A percentile compares a stretch with the other conserved stretches of the same genome.
phyloP scores from a whole-genome alignment of 257 asterid genomes.

The Orobanche coerulescens region DNA sequence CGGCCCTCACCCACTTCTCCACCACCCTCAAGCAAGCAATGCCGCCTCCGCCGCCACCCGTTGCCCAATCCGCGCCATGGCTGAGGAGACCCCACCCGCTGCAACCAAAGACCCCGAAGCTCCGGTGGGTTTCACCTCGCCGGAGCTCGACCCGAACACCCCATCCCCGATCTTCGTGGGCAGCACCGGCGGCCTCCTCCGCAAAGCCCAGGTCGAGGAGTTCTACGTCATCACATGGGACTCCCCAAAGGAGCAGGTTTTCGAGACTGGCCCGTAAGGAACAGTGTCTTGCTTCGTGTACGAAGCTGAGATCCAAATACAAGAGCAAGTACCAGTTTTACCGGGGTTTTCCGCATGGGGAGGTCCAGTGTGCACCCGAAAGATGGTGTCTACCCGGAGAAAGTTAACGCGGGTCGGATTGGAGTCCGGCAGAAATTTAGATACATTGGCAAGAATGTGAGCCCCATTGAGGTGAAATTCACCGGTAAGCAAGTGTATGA shows the following conservation, averaged over 20 bases:
- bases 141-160: slow-evolving; percentile 81
- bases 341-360: slow-evolving; percentile 92
- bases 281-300: slow-evolving; percentile 86
- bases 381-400: slow-evolving; percentile 97
- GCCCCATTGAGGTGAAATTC: slow-evolving; percentile 82
- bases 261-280: slow-evolving; percentile 91
- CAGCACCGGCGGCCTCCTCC: slow-evolving; percentile 84
- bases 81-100: slow-evolving; percentile 43
- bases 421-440: slow-evolving; percentile 74
- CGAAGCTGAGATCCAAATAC: slow-evolving; percentile 77
- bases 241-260: slow-evolving; percentile 88
- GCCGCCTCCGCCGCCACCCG: slow-evolving; percentile 10
- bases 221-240: slow-evolving; percentile 94
- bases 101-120: slow-evolving; percentile 33
- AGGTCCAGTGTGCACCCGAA: slow-evolving; percentile 95
- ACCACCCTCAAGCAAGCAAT: slow-evolving; percentile 35
- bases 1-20: slow-evolving; percentile 31
- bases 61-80: slow-evolving; percentile 60
- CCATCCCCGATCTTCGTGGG: slow-evolving; percentile 97
- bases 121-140: slow-evolving; percentile 88
- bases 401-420: slow-evolving; percentile 76
- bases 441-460: slow-evolving; percentile 71
- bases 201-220: slow-evolving; percentile 90
- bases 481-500: slow-evolving; percentile 81
- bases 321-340: slow-evolving; percentile 83